Percentiles rank a stretch among this genome's conserved stretches.
phyloP scores from a whole-genome alignment of 306 rosid genomes.

The Dalbergia oliveri region DNA sequence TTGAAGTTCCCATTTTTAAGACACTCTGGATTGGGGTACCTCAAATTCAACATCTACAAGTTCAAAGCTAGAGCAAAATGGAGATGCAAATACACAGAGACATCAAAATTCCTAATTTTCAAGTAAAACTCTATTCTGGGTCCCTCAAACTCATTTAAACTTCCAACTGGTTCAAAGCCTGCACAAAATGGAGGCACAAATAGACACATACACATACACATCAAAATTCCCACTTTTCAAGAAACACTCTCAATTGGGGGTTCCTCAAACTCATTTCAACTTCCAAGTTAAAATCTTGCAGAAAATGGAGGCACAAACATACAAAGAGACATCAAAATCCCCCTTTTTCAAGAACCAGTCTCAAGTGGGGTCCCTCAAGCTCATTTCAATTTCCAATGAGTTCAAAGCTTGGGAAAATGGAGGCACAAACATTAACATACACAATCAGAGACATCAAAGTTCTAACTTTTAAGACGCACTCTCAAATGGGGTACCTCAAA shows the following conservation, averaged over 20 bases:
- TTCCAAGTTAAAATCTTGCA: background rate
- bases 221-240: slow-evolving; percentile 12
- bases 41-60: slow-evolving; percentile 2
- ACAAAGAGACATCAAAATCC: background rate
- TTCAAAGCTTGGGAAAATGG: background rate
- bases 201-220: background rate
- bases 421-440: too few relatives aligned
- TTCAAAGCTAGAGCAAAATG: too few relatives aligned
- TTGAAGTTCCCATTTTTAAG: background rate
- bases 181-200: background rate
- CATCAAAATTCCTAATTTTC: background rate
- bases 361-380: background rate
- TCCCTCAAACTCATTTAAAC: slow-evolving; percentile 10
- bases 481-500: too few relatives aligned
- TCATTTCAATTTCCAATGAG: background rate
- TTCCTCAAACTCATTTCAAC: background rate
- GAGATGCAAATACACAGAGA: background rate
- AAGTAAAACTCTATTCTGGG: background rate
- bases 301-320: background rate
- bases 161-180: background rate
- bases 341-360: background rate
- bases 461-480: too few relatives aligned
- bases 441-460: too few relatives aligned
- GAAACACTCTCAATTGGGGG: slow-evolving; percentile 10
- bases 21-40: background rate